phyloP scores from a whole-genome alignment of 306 rosid species.

The Aeschynomene evenia region DNA sequence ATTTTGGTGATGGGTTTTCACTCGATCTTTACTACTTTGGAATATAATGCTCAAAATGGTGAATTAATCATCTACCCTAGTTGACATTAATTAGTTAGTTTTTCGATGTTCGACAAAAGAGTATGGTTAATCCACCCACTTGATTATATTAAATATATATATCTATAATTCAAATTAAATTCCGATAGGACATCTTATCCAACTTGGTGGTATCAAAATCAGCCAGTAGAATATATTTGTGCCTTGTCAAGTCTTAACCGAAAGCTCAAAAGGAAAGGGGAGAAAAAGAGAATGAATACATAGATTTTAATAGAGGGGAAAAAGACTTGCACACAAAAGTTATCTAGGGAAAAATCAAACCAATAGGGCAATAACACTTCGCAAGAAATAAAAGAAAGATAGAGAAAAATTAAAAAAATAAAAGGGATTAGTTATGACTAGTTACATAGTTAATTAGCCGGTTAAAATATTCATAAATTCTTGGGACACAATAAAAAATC shows the following conservation, averaged over 20 bases:
- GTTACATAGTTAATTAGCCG: no score
- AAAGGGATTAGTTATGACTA: no score
- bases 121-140: slow-evolving; percentile 24
- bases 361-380: no score
- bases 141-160: neutral
- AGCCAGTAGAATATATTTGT: neutral
- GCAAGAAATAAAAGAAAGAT: neutral
- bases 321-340: neutral
- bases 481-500: no score
- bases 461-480: no score
- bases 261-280: neutral
- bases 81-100: neutral
- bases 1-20: no score
- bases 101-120: neutral
- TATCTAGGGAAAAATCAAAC: neutral
- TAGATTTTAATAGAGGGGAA: neutral
- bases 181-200: slow-evolving; percentile 2
- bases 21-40: neutral
- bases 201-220: slow-evolving; percentile 12
- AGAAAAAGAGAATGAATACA: neutral
- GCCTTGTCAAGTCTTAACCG: neutral
- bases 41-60: neutral
- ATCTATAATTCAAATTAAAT: no score
- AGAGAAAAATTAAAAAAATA: no score
- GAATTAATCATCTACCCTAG: neutral